Conservation (phyloP, 2,329 filamentous ascomycete species). For the Leptographium wingfieldii region DNA sequence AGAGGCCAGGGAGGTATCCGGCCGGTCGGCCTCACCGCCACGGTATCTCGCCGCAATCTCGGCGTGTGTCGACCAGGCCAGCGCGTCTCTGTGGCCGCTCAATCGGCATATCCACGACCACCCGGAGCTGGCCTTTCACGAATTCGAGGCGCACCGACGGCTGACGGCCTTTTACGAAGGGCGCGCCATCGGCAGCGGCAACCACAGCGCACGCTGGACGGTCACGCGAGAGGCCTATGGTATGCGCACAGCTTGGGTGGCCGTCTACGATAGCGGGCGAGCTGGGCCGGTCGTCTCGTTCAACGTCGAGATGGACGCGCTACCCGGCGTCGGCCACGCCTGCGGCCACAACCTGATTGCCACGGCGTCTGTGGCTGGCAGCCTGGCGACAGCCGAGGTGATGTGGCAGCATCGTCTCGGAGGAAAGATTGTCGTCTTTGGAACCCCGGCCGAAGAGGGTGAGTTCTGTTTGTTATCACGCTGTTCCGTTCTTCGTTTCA, state of each 20-base stretch:
- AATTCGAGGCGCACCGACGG: conserved; percentile 35
- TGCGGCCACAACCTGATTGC: conserved; percentile 45
- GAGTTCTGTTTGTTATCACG: not conserved
- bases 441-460: conserved; percentile 42
- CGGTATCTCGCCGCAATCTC: conserved; percentile 23
- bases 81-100: conserved; percentile 27
- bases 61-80: conserved; percentile 24
- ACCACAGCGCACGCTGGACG: conserved; percentile 22
- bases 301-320: conserved; percentile 37
- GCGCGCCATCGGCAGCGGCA: conserved; percentile 11
- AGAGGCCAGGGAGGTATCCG: not conserved
- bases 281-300: conserved; percentile 33
- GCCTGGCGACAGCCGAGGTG: conserved; percentile 31
- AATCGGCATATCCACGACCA: conserved; percentile 39
- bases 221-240: conserved; percentile 39
- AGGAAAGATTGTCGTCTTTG: conserved; percentile 33
- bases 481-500: not conserved
- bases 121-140: conserved; percentile 34
- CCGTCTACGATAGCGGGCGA: conserved; percentile 31
- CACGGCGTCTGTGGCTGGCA: conserved; percentile 32
- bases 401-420: conserved; percentile 27
- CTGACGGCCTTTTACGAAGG: conserved; percentile 33
- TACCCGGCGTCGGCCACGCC: conserved; percentile 37
- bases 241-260: conserved; percentile 39
- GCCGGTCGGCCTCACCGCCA: not conserved